Conservation (phyloP, 176 grass and related monocot genomes). For the Carex cristatella region DNA sequence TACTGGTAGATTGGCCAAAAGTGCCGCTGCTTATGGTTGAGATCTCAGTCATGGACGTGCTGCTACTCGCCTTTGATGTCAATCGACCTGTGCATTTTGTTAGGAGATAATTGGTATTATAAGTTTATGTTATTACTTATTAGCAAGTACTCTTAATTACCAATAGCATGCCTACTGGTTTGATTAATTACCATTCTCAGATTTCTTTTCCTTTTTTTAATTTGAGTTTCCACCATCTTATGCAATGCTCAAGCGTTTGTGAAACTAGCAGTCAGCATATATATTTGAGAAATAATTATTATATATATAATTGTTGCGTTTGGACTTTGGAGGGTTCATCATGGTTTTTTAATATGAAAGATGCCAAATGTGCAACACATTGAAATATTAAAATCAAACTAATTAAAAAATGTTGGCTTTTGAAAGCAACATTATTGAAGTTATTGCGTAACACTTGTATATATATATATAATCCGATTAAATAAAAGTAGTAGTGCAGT, state of each 20-base stretch:
- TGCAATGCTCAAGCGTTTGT: not conserved
- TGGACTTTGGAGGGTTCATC: not conserved
- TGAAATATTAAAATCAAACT: not conserved
- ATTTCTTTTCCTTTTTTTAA: not conserved
- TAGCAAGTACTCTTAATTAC: not conserved
- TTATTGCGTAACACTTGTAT: no score
- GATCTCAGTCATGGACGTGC: slow-evolving; percentile 45
- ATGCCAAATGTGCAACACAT: not conserved
- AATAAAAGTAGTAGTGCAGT: not conserved
- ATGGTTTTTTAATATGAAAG: not conserved
- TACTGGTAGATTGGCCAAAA: slow-evolving; percentile 46
- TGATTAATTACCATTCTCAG: not conserved
- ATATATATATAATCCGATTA: not conserved
- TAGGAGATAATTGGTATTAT: not conserved
- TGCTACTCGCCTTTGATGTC: slow-evolving; percentile 52
- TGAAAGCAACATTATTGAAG: not conserved
- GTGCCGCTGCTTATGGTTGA: slow-evolving; percentile 45
- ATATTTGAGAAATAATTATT: no score
- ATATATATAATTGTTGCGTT: not conserved
- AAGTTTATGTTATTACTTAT: not conserved
- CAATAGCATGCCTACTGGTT: not conserved
- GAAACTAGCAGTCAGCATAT: not conserved
- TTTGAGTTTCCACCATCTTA: not conserved
- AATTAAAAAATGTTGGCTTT: not conserved
- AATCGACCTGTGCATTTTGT: slow-evolving; percentile 30